These are phyloP conservation scores for Kwoniella mangroviensis DNA, from an alignment of 768 basidiomycete genomes.

Conservation along the genomic window DNA sequence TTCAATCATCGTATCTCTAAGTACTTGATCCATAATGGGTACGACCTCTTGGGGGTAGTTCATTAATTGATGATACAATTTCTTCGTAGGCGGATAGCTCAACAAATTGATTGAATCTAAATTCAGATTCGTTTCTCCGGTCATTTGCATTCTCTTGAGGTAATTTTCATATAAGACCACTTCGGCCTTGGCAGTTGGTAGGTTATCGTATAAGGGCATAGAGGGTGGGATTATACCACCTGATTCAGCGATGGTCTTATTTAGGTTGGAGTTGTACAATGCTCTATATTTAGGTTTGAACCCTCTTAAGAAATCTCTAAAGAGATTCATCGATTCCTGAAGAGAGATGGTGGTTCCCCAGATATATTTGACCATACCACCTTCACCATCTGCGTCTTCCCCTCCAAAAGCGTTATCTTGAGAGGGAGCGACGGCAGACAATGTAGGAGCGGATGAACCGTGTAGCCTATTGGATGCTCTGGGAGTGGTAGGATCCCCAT, in stretches of 20 bases:
- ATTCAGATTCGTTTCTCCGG: constrained; percentile 91
- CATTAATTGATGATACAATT: constrained; percentile 78
- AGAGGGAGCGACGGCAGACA: constrained; percentile 63
- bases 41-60: constrained; percentile 98
- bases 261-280: constrained; percentile 63
- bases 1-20: constrained; percentile 91
- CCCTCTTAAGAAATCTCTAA: constrained; percentile 83
- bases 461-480: constrained; percentile 9
- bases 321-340: constrained; percentile 85
- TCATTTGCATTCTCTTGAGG: constrained; percentile 81
- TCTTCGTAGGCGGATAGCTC: constrained; percentile 81
- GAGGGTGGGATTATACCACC: constrained; percentile 45
- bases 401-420: constrained; percentile 59
- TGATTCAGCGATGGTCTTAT: constrained; percentile 43
- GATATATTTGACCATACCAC: constrained; percentile 81
- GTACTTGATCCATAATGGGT: constrained; percentile 93
- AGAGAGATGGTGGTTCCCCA: constrained; percentile 98
- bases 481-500: constrained; percentile 29
- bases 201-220: constrained; percentile 54
- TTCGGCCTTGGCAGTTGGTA: constrained; percentile 45
- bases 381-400: constrained; percentile 62
- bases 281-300: constrained; percentile 92
- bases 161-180: constrained; percentile 73
- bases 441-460: constrained; percentile 65
- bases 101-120: constrained; percentile 83